These are phyloP conservation scores for Aspergillus intermedius DNA, from an alignment of 2,329 filamentous ascomycete genomes.

Conservation along the genomic window DNA sequence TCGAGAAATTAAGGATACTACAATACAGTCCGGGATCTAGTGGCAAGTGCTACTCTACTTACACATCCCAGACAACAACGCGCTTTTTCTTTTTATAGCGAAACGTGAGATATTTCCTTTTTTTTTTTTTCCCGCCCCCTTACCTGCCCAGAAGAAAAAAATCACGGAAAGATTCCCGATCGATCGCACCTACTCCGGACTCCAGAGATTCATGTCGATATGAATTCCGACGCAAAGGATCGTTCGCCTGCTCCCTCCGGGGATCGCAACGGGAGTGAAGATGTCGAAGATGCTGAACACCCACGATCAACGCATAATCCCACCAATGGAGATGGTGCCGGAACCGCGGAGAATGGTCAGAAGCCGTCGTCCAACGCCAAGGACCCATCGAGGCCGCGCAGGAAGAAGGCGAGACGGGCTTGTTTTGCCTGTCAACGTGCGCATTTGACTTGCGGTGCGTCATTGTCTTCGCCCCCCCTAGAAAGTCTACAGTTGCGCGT, in stretches of 20 bases:
- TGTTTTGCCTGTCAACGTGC: conserved; percentile 96
- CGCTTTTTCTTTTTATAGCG: too few species aligned
- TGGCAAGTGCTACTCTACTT: too few species aligned
- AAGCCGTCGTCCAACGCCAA: conserved; percentile 59
- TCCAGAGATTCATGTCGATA: conserved; percentile 20
- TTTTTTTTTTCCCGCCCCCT: too few species aligned
- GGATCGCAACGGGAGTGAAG: conserved; percentile 33
- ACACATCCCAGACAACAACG: too few species aligned
- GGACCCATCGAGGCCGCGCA: conserved; percentile 78
- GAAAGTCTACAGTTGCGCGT: too few species aligned
- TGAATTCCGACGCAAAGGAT: conserved; percentile 30
- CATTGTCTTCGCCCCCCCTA: conserved; percentile 1
- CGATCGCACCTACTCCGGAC: neutral
- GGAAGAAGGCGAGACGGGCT: conserved; percentile 92
- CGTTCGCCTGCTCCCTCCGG: conserved; percentile 29
- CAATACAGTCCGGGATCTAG: too few species aligned
- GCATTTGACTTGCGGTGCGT: conserved; percentile 96
- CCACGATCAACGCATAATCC: conserved; percentile 29
- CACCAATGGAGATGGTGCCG: conserved; percentile 43
- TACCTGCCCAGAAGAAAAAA: too few species aligned
- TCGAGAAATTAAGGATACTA: too few species aligned
- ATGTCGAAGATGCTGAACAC: conserved; percentile 32
- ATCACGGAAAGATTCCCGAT: too few species aligned
- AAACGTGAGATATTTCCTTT: too few species aligned
- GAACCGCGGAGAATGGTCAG: conserved; percentile 58